Evolutionary conservation across 1,284 basidiomycete species (phyloP), one percentile per base, ranked within the genome.

Genomic region (Boletellus deceptivus): DNA sequence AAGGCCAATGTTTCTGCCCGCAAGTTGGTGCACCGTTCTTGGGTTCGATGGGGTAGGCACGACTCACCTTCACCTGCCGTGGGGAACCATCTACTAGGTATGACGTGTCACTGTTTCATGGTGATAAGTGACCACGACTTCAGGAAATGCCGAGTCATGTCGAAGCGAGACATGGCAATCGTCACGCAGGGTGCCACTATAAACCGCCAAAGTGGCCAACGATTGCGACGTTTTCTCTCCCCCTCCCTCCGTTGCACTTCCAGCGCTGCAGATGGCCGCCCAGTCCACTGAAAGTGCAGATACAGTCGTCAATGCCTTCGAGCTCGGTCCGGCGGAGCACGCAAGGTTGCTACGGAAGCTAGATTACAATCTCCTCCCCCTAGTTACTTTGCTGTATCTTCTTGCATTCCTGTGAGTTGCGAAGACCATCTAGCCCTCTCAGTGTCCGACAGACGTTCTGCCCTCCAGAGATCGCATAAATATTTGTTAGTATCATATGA

Each of bases 311-410:
- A 25, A 16, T 13, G 13, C 7, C 13, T 7, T 53, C 37, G 55
- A 56, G 31, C 39, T 62, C 34, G 58, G 61, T 13, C 64, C 70
- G 33, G 54, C 42, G 16, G 70, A 73, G 48, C 65, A 61, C 35
- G 55, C 60, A 11, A 70, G 60, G 45, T 59, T 78, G 9, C 59
- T 79, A 48, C 68, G 76, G 44, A 81, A 79, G 59, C 64, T 80
- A 40, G 80, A 82, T 52, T 56, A 66, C 47, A 72, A 79, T 56
- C 55, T 82, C 4, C 56, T 81, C 25, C 78, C 79, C 4, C 70
- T 77, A 29, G 70, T 81, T 33, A 74, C 76, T 8, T 57, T 84
- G 22, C 69, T 86, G 10, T 84, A 84, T 61, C 72, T 86, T 37
- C 72, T 80, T 49, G 77, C 74, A 2, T 80, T 80, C 60, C 58